Base-by-base conservation (phyloP, 345 rosid genomes). In the Turnera subulata region DNA sequence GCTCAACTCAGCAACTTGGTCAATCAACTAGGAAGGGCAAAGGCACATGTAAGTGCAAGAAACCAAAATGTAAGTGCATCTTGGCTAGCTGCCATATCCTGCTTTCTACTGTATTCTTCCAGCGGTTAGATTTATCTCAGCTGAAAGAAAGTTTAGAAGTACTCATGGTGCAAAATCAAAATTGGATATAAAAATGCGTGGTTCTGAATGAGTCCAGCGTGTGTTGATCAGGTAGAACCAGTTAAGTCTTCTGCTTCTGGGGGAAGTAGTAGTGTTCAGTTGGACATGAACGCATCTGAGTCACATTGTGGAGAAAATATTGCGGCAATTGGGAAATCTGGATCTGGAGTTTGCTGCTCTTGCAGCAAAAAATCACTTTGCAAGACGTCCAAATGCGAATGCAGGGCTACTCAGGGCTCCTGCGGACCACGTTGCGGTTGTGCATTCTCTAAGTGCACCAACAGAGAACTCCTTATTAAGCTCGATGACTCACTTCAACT, bases 181-280 rank as follows among this genome's bases (percentile, higher is more conserved):
- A n/a, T n/a, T n/a, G n/a, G n/a, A n/a, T n/a, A n/a, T n/a, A n/a
- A n/a, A n/a, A n/a, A n/a, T n/a, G n/a, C n/a, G n/a, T n/a, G n/a
- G n/a, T n/a, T 44, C 58, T 67, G 42, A 44, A 52, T 59, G 13
- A 48, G 62, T 46, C 12, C 62, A 50, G 15, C 6, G 14, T 58
- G 64, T 68, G 44, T 59, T 66, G 23, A 64, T 61, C 76, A 86
- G 88, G 76, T 50, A 12, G 78, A 67, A 56, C 62, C 43, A 19
- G 67, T 56, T 59, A 77, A 73, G 62, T 66, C 73, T 58, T 80
- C 84, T 33, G 22, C 63, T 60, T 77, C 83, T 24, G 38, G 15
- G 59, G 86, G 72, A 56, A 72, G 73, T 51, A 77, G 65, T 65
- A 48, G 49, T 42, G 44, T 21, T 49, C 39, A n/a, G n/a, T 55